Conservation (phyloP, 169 alveolate genomes). For the Plasmodium inui region DNA sequence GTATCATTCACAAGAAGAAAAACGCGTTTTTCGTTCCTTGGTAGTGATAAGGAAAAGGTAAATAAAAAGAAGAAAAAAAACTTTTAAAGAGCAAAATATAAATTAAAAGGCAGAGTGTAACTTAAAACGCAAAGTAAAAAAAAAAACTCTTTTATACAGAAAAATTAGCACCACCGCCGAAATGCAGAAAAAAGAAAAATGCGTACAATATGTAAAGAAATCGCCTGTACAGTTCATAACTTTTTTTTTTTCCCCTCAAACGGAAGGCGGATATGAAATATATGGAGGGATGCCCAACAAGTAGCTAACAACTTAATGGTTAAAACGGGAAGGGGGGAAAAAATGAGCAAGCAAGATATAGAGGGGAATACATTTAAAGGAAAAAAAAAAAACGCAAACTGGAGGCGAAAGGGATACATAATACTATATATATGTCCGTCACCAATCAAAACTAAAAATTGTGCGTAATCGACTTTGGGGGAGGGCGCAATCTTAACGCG, state of each 20-base stretch:
- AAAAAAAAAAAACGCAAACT: neutral
- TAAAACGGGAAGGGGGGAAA: neutral
- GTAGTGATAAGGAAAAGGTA: neutral
- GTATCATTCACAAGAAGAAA: neutral
- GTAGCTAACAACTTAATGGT: neutral
- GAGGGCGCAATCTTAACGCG: neutral
- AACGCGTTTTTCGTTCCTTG: neutral
- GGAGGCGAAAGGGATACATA: neutral
- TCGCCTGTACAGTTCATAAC: neutral
- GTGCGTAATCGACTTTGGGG: neutral
- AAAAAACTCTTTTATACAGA: neutral
- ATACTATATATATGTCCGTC: neutral
- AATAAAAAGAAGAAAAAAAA: too few relatives aligned
- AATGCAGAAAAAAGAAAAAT: neutral
- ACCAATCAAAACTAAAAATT: neutral
- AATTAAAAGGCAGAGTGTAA: neutral
- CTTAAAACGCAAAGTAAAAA: too few relatives aligned
- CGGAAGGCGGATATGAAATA: neutral
- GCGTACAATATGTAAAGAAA: neutral
- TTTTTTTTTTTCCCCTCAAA: neutral
- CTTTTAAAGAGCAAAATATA: neutral
- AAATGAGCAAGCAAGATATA: too few relatives aligned
- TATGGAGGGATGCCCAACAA: neutral
- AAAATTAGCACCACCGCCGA: neutral
- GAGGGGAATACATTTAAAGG: neutral